Percentiles rank a stretch among this genome's conserved stretches.
Conservation (phyloP, 106 monocot genomes). For the Allium sativum region DNA sequence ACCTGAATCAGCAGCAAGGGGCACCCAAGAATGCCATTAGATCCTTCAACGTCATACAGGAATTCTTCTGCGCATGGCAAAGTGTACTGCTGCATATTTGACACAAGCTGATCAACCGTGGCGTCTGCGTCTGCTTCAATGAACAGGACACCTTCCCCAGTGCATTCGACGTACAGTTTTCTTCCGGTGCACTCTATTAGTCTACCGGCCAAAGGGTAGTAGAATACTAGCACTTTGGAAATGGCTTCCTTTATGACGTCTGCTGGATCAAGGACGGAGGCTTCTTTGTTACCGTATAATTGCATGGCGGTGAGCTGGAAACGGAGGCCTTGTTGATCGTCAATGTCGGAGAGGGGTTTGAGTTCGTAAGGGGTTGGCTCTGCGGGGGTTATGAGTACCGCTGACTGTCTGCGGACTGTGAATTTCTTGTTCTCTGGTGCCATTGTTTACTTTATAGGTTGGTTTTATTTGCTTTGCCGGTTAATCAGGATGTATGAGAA, state of each 20-base stretch:
- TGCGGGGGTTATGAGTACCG: slow-evolving; percentile 18
- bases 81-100: slow-evolving; percentile 10
- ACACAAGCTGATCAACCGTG: slow-evolving; percentile 25
- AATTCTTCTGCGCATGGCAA: slow-evolving; percentile 32
- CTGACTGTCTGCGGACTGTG: slow-evolving; percentile 10
- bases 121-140: slow-evolving; percentile 29
- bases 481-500: too few relatives aligned
- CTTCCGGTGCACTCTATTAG: slow-evolving; percentile 4
- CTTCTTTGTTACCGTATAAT: neutral
- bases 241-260: slow-evolving; percentile 22
- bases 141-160: slow-evolving; percentile 38
- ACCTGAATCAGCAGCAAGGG: neutral
- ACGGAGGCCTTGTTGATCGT: slow-evolving; percentile 12
- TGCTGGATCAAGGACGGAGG: slow-evolving; percentile 1
- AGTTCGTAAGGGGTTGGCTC: slow-evolving; percentile 22
- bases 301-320: neutral
- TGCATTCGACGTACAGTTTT: slow-evolving; percentile 22
- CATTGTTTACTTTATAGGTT: neutral
- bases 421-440: slow-evolving; percentile 1
- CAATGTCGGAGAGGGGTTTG: slow-evolving; percentile 31
- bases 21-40: neutral
- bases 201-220: neutral
- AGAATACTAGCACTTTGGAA: slow-evolving; percentile 20
- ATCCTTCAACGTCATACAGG: neutral
- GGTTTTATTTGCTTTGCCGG: too few relatives aligned